Conservation (phyloP, 169 alveolate genomes). For the Theileria equi region DNA sequence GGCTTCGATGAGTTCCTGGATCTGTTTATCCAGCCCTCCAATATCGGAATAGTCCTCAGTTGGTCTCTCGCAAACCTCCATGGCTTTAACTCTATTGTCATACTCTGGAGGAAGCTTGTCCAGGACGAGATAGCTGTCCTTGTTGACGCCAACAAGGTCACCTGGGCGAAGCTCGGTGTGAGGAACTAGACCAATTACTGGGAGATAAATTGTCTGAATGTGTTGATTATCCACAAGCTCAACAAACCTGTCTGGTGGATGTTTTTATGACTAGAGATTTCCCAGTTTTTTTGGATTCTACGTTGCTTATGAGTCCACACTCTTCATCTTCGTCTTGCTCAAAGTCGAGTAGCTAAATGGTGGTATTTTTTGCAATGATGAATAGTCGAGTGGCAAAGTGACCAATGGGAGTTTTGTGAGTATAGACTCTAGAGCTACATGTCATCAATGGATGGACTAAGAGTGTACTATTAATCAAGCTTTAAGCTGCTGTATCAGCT, state of each 20-base stretch:
- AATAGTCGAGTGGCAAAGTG: conserved; percentile 13
- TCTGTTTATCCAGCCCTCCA: conserved; percentile 98
- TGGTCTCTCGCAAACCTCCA: conserved; percentile 99
- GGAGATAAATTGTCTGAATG: conserved; percentile 92
- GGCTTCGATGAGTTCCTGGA: conserved; percentile 99
- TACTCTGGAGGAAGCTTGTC: conserved; percentile 99
- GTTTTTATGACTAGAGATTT: conserved; percentile 88
- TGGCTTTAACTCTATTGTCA: conserved; percentile 98
- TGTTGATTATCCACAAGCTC: background rate
- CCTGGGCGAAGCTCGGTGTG: conserved; percentile 90
- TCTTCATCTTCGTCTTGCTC: conserved; percentile 72
- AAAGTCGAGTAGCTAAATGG: conserved; percentile 60
- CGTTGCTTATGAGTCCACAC: conserved; percentile 49
- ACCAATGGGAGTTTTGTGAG: no score
- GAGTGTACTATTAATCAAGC: no score
- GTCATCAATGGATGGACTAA: no score
- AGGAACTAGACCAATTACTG: conserved; percentile 96
- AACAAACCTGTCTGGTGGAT: conserved; percentile 83
- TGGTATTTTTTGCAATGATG: conserved; percentile 59
- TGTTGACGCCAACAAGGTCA: conserved; percentile 98
- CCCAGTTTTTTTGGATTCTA: conserved; percentile 71
- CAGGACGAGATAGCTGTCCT: conserved; percentile 95
- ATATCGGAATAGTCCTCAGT: conserved; percentile 98
- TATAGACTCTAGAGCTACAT: background rate
- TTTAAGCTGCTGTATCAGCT: no score